Evolutionary conservation across 495 filamentous ascomycete genomes (phyloP), one percentile per base, ranked within the genome.

Genomic region (Penicillium argentinense): DNA sequence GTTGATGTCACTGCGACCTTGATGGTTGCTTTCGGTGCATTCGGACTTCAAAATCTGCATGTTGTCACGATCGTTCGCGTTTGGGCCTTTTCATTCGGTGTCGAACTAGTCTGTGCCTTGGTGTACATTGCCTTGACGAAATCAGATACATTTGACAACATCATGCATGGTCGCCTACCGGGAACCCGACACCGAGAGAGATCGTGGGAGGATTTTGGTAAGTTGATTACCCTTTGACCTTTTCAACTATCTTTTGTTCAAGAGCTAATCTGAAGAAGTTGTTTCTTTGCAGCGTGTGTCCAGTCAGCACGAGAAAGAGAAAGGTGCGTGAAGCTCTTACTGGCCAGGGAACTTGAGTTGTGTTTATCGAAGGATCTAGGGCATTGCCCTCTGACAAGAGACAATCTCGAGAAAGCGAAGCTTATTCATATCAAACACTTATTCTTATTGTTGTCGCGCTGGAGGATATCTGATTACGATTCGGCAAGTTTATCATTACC

Each of bases 11-110:
- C 95, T 25, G 88, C 88, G 42, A 92, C 89, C 14, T 76, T 87
- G 64, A 92, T 95, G 81, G 83, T 78, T 63, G 60, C 88, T 59
- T 92, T 87, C 63, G 91, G 91, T 64, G 90, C 75, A 71, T 92
- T 93, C 66, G 75, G 81, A 42, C 64, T 74, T 51, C 72, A 77
- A 8, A 70, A 77, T 36, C 92, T 85, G 19, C 84, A 80, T 51
- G 86, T 88, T 46, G 80, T 92, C 43, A 79, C 89, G 26, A 82
- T 95, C 38, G 77, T 92, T 57, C 86, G 90, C 72, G 80, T 93
- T 60, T 96, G 88, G 88, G 79, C 91, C 60, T 91, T 90, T 72
- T 90, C 89, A 3, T 83, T 92, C 60, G 90, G 89, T 58, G 75
- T 95, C 5, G 7, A 25, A 1, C n/a, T 38, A 51, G 89, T 95